Base-by-base conservation (phyloP, 169 alveolate species). In the Plasmodium gonderi region DNA sequence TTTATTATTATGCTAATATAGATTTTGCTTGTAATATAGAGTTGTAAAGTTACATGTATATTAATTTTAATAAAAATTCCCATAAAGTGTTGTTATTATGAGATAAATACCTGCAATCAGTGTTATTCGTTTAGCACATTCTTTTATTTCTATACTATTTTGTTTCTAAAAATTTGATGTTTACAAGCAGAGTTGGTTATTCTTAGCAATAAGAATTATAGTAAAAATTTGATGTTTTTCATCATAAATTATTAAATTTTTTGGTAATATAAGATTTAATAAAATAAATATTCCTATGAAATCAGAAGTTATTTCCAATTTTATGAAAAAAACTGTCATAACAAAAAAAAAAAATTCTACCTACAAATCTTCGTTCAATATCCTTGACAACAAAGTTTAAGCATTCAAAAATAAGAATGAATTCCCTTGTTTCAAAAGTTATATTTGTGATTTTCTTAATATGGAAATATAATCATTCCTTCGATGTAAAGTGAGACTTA, bases 401-500 rank as follows among this genome's bases (percentile, higher is more conserved):
- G 26, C 17, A 60, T n/a, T 29, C n/a, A 60, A 60, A 60, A 60
- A 36, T 60, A 60, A 60, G 26, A 3, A 60, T 60, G 72, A 60
- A 60, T 1, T 23, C 72, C 33, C 72, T 60, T 11, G 72, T 23
- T n/a, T 36, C 26, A 23, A 60, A 60, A 12, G 72, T 60, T 23
- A 60, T 60, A 12, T 60, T 60, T 20, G 72, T 60, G 11, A 23
- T 60, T 29, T n/a, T 60, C 72, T 36, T 60, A 60, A 36, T 60
- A 20, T 60, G 72, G 72, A 60, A 60, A 20, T 60, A 60, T 60
- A 60, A 60, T 60, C 26, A 60, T 60, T 60, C 72, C 72, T 60
- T 60, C 72, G 72, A 6, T 60, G 72, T 36, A 60, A 60, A 17
- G 72, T 60, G 26, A 60, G 72, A 60, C 26, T 60, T 60, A 60